Percentiles rank a stretch among this genome's conserved stretches.
Conservation (phyloP, 176 grass and related monocot genomes). For the Aegilops bicornis region DNA sequence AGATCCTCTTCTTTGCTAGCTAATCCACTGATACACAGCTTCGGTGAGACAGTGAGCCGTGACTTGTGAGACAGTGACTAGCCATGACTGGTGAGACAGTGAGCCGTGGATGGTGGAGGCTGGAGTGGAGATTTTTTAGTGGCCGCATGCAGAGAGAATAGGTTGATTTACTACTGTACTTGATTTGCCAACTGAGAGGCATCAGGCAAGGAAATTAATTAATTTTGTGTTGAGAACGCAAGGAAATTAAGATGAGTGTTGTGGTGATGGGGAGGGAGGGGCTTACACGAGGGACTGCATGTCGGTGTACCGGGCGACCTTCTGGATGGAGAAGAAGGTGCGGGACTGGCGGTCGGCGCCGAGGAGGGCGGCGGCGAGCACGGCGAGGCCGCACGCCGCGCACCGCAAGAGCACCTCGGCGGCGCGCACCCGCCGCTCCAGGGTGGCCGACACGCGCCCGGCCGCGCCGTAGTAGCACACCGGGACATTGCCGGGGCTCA, state of each 20-base stretch:
- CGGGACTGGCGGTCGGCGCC: constrained; percentile 55
- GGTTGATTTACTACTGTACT: not conserved
- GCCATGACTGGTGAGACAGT: too few species aligned
- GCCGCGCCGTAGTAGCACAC: constrained; percentile 59
- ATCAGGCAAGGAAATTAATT: not conserved
- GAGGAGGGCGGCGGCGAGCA: constrained; percentile 67
- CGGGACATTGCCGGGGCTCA: constrained; percentile 70
- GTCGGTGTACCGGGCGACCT: constrained; percentile 75
- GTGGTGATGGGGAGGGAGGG: not conserved
- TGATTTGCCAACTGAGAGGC: not conserved
- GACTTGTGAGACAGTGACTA: too few species aligned
- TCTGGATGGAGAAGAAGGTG: constrained; percentile 71
- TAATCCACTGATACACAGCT: not conserved
- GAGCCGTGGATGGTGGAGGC: too few species aligned
- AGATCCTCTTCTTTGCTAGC: too few species aligned
- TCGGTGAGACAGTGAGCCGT: not conserved
- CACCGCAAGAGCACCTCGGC: constrained; percentile 72
- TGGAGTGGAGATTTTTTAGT: not conserved
- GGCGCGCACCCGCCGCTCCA: constrained; percentile 71
- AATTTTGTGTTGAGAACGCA: too few species aligned
- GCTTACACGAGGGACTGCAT: constrained; percentile 89
- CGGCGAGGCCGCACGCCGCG: constrained; percentile 58
- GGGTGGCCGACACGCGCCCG: constrained; percentile 39
- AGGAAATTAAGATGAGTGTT: not conserved
- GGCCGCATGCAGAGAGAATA: not conserved